A percentile compares a stretch with the other conserved stretches of the same genome.
Evolutionary conservation across 2,329 filamentous ascomycete genomes (phyloP).

Genomic region (Hymenoscyphus salicellus): DNA sequence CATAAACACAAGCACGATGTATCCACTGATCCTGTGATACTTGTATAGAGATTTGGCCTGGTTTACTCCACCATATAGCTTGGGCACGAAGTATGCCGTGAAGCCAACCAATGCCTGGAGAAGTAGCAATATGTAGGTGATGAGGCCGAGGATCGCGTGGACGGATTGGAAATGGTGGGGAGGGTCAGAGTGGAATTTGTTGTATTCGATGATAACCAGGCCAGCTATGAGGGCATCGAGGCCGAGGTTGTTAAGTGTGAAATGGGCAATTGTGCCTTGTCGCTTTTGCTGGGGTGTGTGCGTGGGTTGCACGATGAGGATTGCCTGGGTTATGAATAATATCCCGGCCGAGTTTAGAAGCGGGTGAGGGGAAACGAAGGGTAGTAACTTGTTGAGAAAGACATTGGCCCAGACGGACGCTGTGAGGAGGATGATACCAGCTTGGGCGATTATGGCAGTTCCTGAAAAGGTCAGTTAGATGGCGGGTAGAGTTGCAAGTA

Average conservation of each 20-base stretch:
- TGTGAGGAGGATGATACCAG: conserved; percentile 71
- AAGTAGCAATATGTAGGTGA: conserved; percentile 66
- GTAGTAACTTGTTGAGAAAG: conserved; percentile 64
- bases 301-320: conserved; percentile 85
- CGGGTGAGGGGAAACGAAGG: conserved; percentile 81
- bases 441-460: conserved; percentile 77
- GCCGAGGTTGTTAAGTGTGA: conserved; percentile 62
- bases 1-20: conserved; percentile 66
- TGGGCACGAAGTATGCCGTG: conserved; percentile 74
- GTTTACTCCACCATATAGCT: conserved; percentile 72
- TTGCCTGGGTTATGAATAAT: conserved; percentile 72
- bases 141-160: conserved; percentile 80
- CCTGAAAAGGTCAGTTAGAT: conserved; percentile 49
- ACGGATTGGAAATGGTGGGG: conserved; percentile 77
- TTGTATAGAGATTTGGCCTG: conserved; percentile 84
- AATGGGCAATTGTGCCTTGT: conserved; percentile 60
- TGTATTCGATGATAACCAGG: conserved; percentile 72
- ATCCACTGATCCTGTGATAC: conserved; percentile 79
- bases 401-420: conserved; percentile 76
- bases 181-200: conserved; percentile 69
- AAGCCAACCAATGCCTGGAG: conserved; percentile 77
- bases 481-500: conserved; percentile 1
- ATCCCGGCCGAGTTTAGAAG: conserved; percentile 67
- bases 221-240: conserved; percentile 56
- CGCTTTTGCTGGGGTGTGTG: conserved; percentile 72